These are phyloP conservation scores for Apiotrichum gracile DNA, from an alignment of 1,284 basidiomycete genomes.

Conservation along the genomic window DNA sequence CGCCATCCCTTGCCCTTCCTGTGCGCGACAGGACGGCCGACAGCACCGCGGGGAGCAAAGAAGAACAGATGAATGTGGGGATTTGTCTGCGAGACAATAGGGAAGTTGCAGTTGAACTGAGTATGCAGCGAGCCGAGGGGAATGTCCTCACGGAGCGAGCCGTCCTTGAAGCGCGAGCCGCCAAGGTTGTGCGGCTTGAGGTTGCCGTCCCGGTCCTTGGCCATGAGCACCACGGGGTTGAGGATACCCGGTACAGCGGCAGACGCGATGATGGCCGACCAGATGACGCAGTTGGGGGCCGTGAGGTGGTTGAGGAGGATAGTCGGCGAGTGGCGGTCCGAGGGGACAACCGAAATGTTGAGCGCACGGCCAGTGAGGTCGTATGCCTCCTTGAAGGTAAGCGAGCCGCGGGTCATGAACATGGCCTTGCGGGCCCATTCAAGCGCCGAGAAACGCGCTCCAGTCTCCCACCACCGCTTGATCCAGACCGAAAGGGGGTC, in stretches of 20 bases:
- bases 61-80: constrained; percentile 99
- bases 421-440: constrained; percentile 81
- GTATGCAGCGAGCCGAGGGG: constrained; percentile 85
- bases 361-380: constrained; percentile 81
- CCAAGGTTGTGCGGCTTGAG: constrained; percentile 93
- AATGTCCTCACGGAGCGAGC: constrained; percentile 85
- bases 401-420: constrained; percentile 88
- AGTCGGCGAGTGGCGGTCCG: constrained; percentile 92
- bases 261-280: constrained; percentile 50
- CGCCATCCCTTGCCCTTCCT: constrained; percentile 59
- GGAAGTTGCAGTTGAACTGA: constrained; percentile 94
- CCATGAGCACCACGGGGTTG: constrained; percentile 72
- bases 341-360: constrained; percentile 91
- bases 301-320: constrained; percentile 94
- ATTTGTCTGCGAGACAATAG: constrained; percentile 88
- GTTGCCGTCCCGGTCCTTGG: constrained; percentile 76
- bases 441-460: constrained; percentile 87
- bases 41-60: constrained; percentile 87
- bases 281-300: constrained; percentile 73
- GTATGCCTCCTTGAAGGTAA: constrained; percentile 95
- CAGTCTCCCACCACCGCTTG: constrained; percentile 73
- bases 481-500: constrained; percentile 74
- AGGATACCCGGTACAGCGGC: constrained; percentile 48
- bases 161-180: constrained; percentile 78
- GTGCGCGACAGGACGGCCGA: constrained; percentile 53